phyloP scores from a whole-genome alignment of 192 early-diverging fungal genomes.

The Phlyctochytrium bullatum region DNA sequence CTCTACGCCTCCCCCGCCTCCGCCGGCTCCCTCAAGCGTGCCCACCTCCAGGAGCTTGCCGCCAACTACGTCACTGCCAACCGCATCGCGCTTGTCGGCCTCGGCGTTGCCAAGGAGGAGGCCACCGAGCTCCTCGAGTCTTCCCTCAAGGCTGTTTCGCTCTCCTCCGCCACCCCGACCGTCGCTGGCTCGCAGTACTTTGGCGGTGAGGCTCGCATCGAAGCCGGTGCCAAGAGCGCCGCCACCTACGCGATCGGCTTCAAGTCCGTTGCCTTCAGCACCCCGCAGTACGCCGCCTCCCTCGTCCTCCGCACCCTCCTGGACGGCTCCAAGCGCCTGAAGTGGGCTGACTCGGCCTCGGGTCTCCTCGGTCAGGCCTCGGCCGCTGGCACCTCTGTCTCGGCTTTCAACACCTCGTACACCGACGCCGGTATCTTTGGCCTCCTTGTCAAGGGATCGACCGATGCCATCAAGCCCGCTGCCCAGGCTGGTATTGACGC shows the following conservation, averaged over 20 bases:
- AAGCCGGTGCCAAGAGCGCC: slow-evolving; percentile 43
- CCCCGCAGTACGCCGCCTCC: slow-evolving; percentile 62
- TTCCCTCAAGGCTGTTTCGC: slow-evolving; percentile 33
- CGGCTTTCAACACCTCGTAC: slow-evolving; percentile 81
- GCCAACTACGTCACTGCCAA: slow-evolving; percentile 64
- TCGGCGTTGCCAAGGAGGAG: slow-evolving; percentile 73
- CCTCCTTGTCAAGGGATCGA: slow-evolving; percentile 59
- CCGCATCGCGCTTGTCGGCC: slow-evolving; percentile 81
- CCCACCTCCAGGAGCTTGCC: slow-evolving; percentile 74
- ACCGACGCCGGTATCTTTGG: slow-evolving; percentile 91
- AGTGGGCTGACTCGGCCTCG: slow-evolving; percentile 43
- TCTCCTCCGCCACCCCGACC: slow-evolving; percentile 29
- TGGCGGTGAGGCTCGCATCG: slow-evolving; percentile 84
- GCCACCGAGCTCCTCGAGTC: slow-evolving; percentile 65
- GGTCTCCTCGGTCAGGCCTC: slow-evolving; percentile 66
- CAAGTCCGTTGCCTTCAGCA: slow-evolving; percentile 58
- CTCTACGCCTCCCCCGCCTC: slow-evolving; percentile 73
- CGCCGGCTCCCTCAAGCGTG: slow-evolving; percentile 58
- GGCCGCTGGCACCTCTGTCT: slow-evolving; percentile 45
- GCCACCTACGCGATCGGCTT: slow-evolving; percentile 83
- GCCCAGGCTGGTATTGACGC: slow-evolving; percentile 36
- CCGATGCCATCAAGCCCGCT: slow-evolving; percentile 35
- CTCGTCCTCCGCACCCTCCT: slow-evolving; percentile 51
- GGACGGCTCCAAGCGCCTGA: slow-evolving; percentile 38
- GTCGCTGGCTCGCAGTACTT: slow-evolving; percentile 57